Percentiles rank a stretch among this genome's conserved stretches.
phyloP scores from a whole-genome alignment of 306 rosid genomes.

The Rosa rugosa region DNA sequence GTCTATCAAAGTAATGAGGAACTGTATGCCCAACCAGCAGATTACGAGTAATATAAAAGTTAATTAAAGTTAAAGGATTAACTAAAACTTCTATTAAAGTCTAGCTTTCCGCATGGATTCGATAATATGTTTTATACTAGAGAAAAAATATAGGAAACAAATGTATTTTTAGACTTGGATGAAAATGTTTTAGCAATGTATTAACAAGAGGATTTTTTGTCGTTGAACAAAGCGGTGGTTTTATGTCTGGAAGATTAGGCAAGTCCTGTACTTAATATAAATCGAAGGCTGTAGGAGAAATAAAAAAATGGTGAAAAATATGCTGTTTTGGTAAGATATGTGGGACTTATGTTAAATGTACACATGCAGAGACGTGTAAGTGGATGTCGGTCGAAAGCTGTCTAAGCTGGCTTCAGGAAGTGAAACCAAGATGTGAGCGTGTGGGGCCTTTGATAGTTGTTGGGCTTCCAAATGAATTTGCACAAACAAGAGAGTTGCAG shows the following conservation, averaged over 20 bases:
- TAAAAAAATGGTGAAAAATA: background rate
- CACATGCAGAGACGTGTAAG: constrained; percentile 46
- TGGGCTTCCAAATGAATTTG: constrained; percentile 56
- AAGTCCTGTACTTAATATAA: background rate
- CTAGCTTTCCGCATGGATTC: too few relatives aligned
- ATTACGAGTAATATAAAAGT: too few relatives aligned
- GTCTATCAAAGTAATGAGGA: too few relatives aligned
- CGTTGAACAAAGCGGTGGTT: too few relatives aligned
- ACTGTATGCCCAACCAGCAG: too few relatives aligned
- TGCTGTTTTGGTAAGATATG: constrained; percentile 4
- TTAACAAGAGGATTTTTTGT: too few relatives aligned
- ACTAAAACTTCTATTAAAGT: too few relatives aligned
- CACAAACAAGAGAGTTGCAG: constrained; percentile 39
- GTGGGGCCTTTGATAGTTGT: constrained; percentile 62
- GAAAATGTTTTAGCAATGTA: too few relatives aligned
- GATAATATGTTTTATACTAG: too few relatives aligned
- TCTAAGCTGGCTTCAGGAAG: constrained; percentile 64
- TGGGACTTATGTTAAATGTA: background rate
- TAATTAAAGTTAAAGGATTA: too few relatives aligned
- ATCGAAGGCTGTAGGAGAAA: background rate
- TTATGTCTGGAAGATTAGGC: background rate
- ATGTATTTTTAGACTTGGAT: too few relatives aligned
- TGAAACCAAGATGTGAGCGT: constrained; percentile 53
- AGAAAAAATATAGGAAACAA: too few relatives aligned
- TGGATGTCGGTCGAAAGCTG: constrained; percentile 74